Conservation (phyloP, 2,329 filamentous ascomycete species). For the Gnomoniopsis sp. region DNA sequence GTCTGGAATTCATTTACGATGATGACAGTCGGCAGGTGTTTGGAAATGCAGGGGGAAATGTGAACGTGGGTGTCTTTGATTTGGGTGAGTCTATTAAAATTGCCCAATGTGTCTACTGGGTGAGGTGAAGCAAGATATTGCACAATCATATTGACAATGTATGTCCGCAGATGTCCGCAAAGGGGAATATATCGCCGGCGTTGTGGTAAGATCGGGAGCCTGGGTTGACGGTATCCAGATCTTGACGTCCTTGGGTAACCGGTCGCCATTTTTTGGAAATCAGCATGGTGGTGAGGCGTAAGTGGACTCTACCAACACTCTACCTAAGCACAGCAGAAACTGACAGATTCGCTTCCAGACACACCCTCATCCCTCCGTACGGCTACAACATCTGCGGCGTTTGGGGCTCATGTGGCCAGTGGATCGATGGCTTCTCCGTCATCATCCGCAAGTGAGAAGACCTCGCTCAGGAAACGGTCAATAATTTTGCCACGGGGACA, state of each 20-base stretch:
- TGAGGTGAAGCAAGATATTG: not conserved
- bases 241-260: conserved; percentile 82
- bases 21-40: conserved; percentile 82
- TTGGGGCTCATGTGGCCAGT: conserved; percentile 73
- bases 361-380: conserved; percentile 82
- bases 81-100: conserved; percentile 55
- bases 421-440: conserved; percentile 83
- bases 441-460: conserved; percentile 38
- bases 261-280: conserved; percentile 83
- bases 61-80: conserved; percentile 69
- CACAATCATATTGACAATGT: not conserved
- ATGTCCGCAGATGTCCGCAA: conserved; percentile 65
- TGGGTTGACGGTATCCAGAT: conserved; percentile 91
- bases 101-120: not conserved
- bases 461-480: not conserved
- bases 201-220: conserved; percentile 72
- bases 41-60: conserved; percentile 72
- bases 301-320: conserved; percentile 35
- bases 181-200: conserved; percentile 85
- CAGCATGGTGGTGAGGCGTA: conserved; percentile 76
- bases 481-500: not conserved
- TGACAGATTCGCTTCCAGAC: conserved; percentile 49
- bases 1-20: conserved; percentile 90
- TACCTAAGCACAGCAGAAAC: not conserved
- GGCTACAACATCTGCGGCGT: conserved; percentile 88